These are phyloP conservation scores for Cnidoscolus chayamansa DNA, from an alignment of 441 rosid genomes.

Conservation along the genomic window DNA sequence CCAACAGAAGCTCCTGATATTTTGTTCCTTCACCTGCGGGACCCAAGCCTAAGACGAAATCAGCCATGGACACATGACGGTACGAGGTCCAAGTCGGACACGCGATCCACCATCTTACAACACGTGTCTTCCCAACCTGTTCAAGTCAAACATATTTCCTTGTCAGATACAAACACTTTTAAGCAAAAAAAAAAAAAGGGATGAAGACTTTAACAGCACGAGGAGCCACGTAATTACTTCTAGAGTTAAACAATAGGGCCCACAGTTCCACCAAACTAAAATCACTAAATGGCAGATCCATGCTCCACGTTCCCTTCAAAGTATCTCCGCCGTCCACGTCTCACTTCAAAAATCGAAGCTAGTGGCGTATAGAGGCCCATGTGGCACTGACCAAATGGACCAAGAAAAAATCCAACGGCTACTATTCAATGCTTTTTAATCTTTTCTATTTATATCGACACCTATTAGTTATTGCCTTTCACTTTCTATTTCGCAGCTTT, in stretches of 20 bases:
- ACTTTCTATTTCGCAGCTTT: neutral
- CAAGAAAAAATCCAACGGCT: conserved; percentile 24
- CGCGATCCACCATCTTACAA: neutral
- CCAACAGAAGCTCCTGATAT: neutral
- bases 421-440: conserved; percentile 13
- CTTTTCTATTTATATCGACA: conserved; percentile 10
- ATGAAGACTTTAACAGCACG: conserved; percentile 6
- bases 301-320: conserved; percentile 27
- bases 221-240: conserved; percentile 42
- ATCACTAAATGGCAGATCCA: conserved; percentile 24
- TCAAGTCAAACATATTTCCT: conserved; percentile 20
- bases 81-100: conserved; percentile 19
- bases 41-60: conserved; percentile 8
- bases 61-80: conserved; percentile 12
- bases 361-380: conserved; percentile 23
- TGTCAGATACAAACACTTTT: conserved; percentile 16
- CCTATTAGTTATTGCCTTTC: neutral
- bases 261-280: conserved; percentile 14
- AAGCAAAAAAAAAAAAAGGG: neutral
- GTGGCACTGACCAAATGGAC: conserved; percentile 33
- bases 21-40: neutral
- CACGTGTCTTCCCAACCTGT: conserved; percentile 30
- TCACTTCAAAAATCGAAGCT: conserved; percentile 21
- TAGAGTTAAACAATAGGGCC: conserved; percentile 25
- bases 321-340: conserved; percentile 43